A percentile compares a stretch with the other conserved stretches of the same genome.
These are phyloP conservation scores for Chaetomium sp. DNA, from an alignment of 2,329 filamentous ascomycete genomes.

Conservation along the genomic window DNA sequence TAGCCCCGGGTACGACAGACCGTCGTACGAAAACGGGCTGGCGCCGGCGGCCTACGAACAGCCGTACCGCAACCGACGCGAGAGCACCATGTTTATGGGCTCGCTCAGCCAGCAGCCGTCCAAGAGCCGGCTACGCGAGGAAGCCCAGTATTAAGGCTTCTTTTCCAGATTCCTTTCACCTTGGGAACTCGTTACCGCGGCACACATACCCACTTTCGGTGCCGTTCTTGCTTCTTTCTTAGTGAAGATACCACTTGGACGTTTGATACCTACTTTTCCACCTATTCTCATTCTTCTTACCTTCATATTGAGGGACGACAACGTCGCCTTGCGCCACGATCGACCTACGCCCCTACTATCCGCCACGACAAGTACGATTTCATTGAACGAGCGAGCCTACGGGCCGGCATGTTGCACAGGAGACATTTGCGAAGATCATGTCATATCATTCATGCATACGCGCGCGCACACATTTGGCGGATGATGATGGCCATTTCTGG, in stretches of 20 bases:
- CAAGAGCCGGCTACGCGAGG: constrained; percentile 57
- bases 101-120: constrained; percentile 53
- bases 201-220: constrained; percentile 10
- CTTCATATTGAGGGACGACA: neutral
- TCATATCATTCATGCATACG: constrained; percentile 9
- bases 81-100: constrained; percentile 62
- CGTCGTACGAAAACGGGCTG: constrained; percentile 40
- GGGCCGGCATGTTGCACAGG: constrained; percentile 17
- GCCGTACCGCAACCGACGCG: constrained; percentile 54
- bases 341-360: neutral
- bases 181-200: constrained; percentile 13
- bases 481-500: neutral
- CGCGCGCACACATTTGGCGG: neutral
- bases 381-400: constrained; percentile 11
- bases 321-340: neutral
- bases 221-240: neutral
- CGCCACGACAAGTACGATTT: constrained; percentile 27
- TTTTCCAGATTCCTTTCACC: constrained; percentile 30
- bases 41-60: constrained; percentile 42
- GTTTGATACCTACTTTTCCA: constrained; percentile 20
- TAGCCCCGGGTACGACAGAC: constrained; percentile 45
- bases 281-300: constrained; percentile 3
- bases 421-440: constrained; percentile 8
- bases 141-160: constrained; percentile 50
- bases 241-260: constrained; percentile 32